Evolutionary conservation across 495 filamentous ascomycete species (phyloP).

Genomic region (Cercophora sp.): DNA sequence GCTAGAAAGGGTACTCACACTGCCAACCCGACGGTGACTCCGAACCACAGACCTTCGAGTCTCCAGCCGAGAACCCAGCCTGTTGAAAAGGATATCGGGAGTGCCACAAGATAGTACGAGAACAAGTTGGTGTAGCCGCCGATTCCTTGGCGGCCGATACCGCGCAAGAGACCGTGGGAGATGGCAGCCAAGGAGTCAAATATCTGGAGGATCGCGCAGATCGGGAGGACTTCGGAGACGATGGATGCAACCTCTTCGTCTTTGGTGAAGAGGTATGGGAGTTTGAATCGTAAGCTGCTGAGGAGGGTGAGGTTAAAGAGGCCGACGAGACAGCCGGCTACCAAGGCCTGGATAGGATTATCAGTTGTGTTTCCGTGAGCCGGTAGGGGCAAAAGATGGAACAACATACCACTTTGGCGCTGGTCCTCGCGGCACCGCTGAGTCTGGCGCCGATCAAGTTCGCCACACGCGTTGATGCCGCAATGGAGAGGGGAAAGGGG

Average conservation of each 20-base stretch:
- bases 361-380: neutral
- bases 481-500: constrained; percentile 52
- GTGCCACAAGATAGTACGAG: constrained; percentile 73
- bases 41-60: constrained; percentile 68
- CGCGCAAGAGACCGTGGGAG: constrained; percentile 72
- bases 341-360: constrained; percentile 14
- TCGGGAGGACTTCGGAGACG: constrained; percentile 61
- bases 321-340: constrained; percentile 52
- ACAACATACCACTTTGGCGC: constrained; percentile 52
- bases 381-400: neutral
- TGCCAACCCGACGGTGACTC: constrained; percentile 58
- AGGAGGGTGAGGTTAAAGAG: constrained; percentile 66
- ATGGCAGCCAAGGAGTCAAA: constrained; percentile 71
- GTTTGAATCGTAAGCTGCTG: constrained; percentile 45
- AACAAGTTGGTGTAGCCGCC: constrained; percentile 74
- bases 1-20: constrained; percentile 28
- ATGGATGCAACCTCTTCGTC: constrained; percentile 68
- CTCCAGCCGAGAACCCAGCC: constrained; percentile 66
- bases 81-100: constrained; percentile 70
- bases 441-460: constrained; percentile 59
- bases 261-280: constrained; percentile 69
- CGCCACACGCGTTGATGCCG: constrained; percentile 51
- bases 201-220: constrained; percentile 74
- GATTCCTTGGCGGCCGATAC: constrained; percentile 70
- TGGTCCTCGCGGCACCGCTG: constrained; percentile 57